Base-by-base conservation (phyloP, 805 yeast species). In the Teunomyces funiuensis region DNA sequence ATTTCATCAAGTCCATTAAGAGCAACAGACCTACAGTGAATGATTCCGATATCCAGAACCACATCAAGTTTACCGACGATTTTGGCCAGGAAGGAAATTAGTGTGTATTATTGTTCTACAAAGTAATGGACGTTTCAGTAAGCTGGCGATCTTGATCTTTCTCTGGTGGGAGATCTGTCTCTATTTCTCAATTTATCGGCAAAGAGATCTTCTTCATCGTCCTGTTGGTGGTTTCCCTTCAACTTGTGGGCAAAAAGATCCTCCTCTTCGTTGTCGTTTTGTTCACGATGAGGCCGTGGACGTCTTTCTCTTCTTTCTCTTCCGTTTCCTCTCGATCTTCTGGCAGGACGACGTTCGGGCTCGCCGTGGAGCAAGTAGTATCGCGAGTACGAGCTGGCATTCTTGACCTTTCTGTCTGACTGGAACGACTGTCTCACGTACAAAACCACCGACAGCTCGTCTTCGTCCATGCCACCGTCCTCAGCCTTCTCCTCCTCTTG, bases 21-120 rank as follows among this genome's bases (percentile, higher is more conserved):
- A 80, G 83, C 23, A 88, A 95, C 41, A 78, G 97, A 59, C 99
- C 99, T 13, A 93, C 99, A 0, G 98, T 93, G 27, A 93, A 93
- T 57, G 83, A 77, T 33, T 77, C 76, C 8, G 99, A 93, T 61
- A 77, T 93, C 45, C 74, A 71, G 45, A 84, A 83, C 57, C 97
- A 91, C 63, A 80, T 80, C 36, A 85, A 87, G 50, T 93, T 93
- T 59, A 93, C 99, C 0, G 77, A 76, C 33, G 99, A 93, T 65
- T 93, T 93, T 60, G 99, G 99, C 28, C 96, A 91, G 55, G 99
- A 93, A 64, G 99, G 99, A 33, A 88, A 87, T 54, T 87, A 63
- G 55, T 16, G 17, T 7, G n/a, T 28, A 28, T n/a, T n/a, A n/a
- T 28, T 28, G 17, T 28, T 13, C 7, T 19, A 33, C 36, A 29